A percentile compares a stretch with the other conserved stretches of the same genome.
Conservation (phyloP, 768 basidiomycete genomes). For the Tulasnella sp. region DNA sequence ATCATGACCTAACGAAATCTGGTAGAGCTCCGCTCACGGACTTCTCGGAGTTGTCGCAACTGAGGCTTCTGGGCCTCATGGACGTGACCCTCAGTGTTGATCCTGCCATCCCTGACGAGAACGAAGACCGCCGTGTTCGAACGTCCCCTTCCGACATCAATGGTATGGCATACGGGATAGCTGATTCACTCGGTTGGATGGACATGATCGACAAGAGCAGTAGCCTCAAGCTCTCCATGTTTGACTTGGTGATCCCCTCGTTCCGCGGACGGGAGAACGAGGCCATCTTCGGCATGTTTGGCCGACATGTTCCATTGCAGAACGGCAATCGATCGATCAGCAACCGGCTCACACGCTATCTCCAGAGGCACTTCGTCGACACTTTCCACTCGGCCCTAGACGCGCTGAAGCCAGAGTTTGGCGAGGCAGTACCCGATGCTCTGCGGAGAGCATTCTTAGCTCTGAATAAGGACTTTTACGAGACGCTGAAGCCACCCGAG, state of each 20-base stretch:
- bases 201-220: slow-evolving; percentile 56
- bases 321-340: slow-evolving; percentile 31
- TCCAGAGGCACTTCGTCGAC: slow-evolving; percentile 68
- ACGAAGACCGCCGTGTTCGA: slow-evolving; percentile 80
- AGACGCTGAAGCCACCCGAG: slow-evolving; percentile 35
- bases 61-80: slow-evolving; percentile 93
- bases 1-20: slow-evolving; percentile 18
- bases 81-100: slow-evolving; percentile 81
- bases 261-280: slow-evolving; percentile 69
- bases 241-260: slow-evolving; percentile 83
- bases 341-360: slow-evolving; percentile 66
- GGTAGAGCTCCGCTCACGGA: slow-evolving; percentile 44
- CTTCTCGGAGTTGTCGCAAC: slow-evolving; percentile 74
- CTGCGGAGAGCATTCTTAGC: slow-evolving; percentile 78
- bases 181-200: slow-evolving; percentile 68
- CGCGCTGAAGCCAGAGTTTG: slow-evolving; percentile 32
- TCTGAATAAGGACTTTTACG: slow-evolving; percentile 73
- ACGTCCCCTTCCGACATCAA: slow-evolving; percentile 83
- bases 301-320: slow-evolving; percentile 50
- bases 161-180: slow-evolving; percentile 91
- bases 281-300: slow-evolving; percentile 95
- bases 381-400: slow-evolving; percentile 52
- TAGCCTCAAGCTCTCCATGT: slow-evolving; percentile 78
- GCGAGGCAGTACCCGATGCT: slow-evolving; percentile 60
- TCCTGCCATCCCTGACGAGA: slow-evolving; percentile 39